Evolutionary conservation across 805 yeast genomes (phyloP).

Genomic region (Blastobotrys chiropterorum): DNA sequence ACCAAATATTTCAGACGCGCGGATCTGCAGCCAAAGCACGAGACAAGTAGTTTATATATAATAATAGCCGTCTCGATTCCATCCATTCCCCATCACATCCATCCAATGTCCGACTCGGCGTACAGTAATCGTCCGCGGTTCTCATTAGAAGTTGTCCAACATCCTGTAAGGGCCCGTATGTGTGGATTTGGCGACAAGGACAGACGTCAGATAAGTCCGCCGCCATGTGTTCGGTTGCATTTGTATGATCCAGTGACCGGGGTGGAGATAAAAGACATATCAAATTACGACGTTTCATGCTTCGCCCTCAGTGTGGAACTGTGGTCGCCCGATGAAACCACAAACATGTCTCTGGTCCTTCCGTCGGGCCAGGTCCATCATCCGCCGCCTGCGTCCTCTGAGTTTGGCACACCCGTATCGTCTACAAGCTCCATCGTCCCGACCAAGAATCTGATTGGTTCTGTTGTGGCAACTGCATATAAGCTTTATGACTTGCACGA

Average conservation of each 20-base stretch:
- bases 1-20: neutral
- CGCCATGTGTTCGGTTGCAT: constrained; percentile 27
- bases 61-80: neutral
- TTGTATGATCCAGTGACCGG: constrained; percentile 24
- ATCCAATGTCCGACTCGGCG: neutral
- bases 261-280: constrained; percentile 18
- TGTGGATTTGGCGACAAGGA: constrained; percentile 41
- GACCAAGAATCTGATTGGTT: constrained; percentile 35
- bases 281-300: constrained; percentile 29
- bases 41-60: neutral
- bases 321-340: constrained; percentile 34
- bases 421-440: constrained; percentile 1
- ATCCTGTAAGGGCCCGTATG: constrained; percentile 42
- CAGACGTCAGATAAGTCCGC: constrained; percentile 29
- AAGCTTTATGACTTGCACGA: constrained; percentile 34
- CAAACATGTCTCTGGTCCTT: constrained; percentile 20
- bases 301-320: constrained; percentile 37
- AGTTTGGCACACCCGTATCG: neutral
- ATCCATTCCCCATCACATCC: neutral
- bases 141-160: constrained; percentile 34
- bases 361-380: constrained; percentile 10
- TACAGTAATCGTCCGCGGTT: constrained; percentile 1
- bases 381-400: constrained; percentile 6
- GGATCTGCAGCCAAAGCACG: neutral
- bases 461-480: constrained; percentile 35